phyloP scores from a whole-genome alignment of 1,284 basidiomycete species.

The Prillingera fragicola region DNA sequence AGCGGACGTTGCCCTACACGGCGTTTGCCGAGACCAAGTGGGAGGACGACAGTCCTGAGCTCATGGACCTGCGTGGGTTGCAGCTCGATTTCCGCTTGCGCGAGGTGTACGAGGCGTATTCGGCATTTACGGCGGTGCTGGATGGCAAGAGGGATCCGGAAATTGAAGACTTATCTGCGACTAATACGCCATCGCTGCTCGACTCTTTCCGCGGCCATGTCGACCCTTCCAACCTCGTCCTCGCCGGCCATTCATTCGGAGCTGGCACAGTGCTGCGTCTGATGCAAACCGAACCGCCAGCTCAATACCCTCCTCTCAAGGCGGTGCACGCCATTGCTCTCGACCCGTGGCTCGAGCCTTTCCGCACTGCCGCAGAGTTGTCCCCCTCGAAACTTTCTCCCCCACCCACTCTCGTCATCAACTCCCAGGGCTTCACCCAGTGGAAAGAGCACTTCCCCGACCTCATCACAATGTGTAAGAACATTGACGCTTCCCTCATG shows the following conservation, averaged over 20 bases:
- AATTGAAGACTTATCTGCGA: too few species aligned
- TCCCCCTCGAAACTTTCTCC: constrained; percentile 20
- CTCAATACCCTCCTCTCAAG: constrained; percentile 50
- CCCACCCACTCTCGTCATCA: constrained; percentile 57
- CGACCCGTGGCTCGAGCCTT: constrained; percentile 73
- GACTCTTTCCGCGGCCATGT: constrained; percentile 49
- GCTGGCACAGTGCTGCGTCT: constrained; percentile 56
- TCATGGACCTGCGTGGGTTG: constrained; percentile 54
- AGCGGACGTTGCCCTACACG: constrained; percentile 48
- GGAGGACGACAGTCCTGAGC: constrained; percentile 3
- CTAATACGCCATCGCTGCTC: constrained; percentile 3
- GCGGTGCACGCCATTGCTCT: constrained; percentile 55
- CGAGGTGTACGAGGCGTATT: constrained; percentile 60
- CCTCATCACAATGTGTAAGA: constrained; percentile 53
- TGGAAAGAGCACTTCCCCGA: constrained; percentile 66
- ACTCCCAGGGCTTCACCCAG: constrained; percentile 66
- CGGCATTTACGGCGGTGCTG: constrained; percentile 34
- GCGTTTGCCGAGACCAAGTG: constrained; percentile 55
- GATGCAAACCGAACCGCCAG: constrained; percentile 10
- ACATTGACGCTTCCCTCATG: constrained; percentile 28
- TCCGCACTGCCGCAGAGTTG: constrained; percentile 53
- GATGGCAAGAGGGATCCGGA: constrained; percentile 3
- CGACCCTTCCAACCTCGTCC: constrained; percentile 50
- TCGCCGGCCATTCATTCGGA: constrained; percentile 71
- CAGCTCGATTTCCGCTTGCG: constrained; percentile 62